Evolutionary conservation across 768 basidiomycete genomes (phyloP).

Genomic region (Coprinopsis strossmayeri): DNA sequence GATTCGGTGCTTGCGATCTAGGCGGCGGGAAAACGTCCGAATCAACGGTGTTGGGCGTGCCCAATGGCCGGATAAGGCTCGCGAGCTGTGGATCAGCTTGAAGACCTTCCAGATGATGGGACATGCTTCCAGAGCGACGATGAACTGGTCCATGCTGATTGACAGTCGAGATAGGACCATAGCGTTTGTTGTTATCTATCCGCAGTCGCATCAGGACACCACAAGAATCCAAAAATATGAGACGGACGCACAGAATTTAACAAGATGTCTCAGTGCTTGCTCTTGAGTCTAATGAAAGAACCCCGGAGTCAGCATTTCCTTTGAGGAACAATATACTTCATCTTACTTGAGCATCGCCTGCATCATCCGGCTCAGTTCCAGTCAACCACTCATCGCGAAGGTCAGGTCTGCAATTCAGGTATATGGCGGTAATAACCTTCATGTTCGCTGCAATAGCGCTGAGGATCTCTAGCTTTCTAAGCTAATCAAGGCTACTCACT

Average conservation of each 20-base stretch:
- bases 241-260: conserved; percentile 80
- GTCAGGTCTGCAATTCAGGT: conserved; percentile 94
- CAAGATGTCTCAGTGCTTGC: conserved; percentile 85
- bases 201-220: conserved; percentile 6
- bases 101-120: conserved; percentile 72
- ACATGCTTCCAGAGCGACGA: conserved; percentile 77
- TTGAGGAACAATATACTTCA: too few relatives aligned
- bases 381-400: conserved; percentile 97
- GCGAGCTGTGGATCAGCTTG: conserved; percentile 71
- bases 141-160: conserved; percentile 53
- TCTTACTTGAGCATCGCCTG: conserved; percentile 83
- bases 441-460: conserved; percentile 70
- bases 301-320: too few relatives aligned
- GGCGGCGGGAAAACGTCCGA: conserved; percentile 94
- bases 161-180: conserved; percentile 54
- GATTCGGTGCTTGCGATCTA: conserved; percentile 79
- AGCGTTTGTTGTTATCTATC: conserved; percentile 88
- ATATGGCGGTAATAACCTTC: conserved; percentile 99
- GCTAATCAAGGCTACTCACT: conserved; percentile 41
- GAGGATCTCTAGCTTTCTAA: conserved; percentile 1
- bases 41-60: conserved; percentile 73
- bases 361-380: conserved; percentile 86
- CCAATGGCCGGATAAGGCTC: conserved; percentile 64
- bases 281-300: conserved; percentile 99
- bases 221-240: not conserved